Percentiles rank a stretch among this genome's conserved stretches.
phyloP scores from a whole-genome alignment of 169 alveolate species.

The Plasmodium blacklocki region DNA sequence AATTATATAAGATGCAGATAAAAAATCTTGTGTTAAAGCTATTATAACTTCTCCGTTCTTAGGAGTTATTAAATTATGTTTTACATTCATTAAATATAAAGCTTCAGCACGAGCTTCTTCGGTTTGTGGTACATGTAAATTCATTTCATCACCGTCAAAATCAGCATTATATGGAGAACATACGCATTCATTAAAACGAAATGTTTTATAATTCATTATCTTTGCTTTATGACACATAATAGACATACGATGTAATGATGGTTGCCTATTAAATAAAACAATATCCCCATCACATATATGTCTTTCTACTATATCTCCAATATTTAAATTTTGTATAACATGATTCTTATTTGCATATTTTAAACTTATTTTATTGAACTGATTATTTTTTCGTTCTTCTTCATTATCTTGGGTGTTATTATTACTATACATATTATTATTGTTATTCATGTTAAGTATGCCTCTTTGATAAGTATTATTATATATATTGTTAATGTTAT shows the following conservation, averaged over 20 bases:
- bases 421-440: neutral
- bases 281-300: slow-evolving; percentile 98
- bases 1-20: slow-evolving; percentile 93
- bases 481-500: neutral
- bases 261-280: slow-evolving; percentile 98
- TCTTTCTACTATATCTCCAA: slow-evolving; percentile 98
- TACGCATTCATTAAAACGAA: slow-evolving; percentile 97
- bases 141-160: slow-evolving; percentile 99
- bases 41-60: slow-evolving; percentile 98
- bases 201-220: slow-evolving; percentile 96
- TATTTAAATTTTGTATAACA: slow-evolving; percentile 84
- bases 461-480: neutral
- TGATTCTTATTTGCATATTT: slow-evolving; percentile 90
- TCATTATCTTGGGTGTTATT: neutral
- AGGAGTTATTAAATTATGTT: slow-evolving; percentile 96
- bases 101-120: slow-evolving; percentile 98
- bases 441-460: neutral
- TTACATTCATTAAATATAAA: slow-evolving; percentile 95
- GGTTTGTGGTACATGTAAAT: slow-evolving; percentile 98
- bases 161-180: slow-evolving; percentile 99
- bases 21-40: slow-evolving; percentile 95
- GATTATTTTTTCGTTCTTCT: neutral
- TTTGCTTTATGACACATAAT: slow-evolving; percentile 97
- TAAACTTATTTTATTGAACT: slow-evolving; percentile 64
- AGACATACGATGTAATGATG: slow-evolving; percentile 98